Evolutionary conservation across 2,329 filamentous ascomycete species (phyloP).

Genomic region (Eurotiales sp.): DNA sequence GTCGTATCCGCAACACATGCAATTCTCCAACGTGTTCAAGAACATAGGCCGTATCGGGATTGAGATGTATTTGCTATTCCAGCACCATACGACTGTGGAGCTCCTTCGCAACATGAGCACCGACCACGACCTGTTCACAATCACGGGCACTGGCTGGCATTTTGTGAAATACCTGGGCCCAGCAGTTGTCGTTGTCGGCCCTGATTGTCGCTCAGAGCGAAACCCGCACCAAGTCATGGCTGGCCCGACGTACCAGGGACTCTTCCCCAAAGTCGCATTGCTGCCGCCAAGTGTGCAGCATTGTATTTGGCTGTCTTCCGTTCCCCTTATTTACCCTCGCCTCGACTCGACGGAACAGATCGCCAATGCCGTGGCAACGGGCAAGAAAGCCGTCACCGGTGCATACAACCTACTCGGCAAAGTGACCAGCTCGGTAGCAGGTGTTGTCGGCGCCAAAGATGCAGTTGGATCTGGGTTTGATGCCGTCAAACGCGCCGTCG

Average conservation of each 20-base stretch:
- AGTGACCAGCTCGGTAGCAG: conserved; percentile 89
- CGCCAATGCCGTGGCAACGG: conserved; percentile 84
- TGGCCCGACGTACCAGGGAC: conserved; percentile 91
- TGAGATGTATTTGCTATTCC: conserved; percentile 97
- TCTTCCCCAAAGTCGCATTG: conserved; percentile 92
- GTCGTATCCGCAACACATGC: conserved; percentile 97
- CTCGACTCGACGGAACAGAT: conserved; percentile 89
- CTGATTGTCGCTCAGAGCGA: conserved; percentile 87
- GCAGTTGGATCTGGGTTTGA: conserved; percentile 90
- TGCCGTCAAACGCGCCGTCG: conserved; percentile 92
- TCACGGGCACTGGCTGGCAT: conserved; percentile 97
- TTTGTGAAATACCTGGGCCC: conserved; percentile 96
- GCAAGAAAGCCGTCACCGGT: conserved; percentile 94
- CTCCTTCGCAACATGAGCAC: conserved; percentile 84
- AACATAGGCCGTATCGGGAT: conserved; percentile 94
- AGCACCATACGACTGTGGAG: conserved; percentile 94
- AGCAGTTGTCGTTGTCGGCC: conserved; percentile 81
- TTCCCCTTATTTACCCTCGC: conserved; percentile 85
- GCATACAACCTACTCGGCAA: conserved; percentile 96
- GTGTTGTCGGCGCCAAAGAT: conserved; percentile 91
- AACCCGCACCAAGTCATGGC: conserved; percentile 90
- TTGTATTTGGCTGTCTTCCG: conserved; percentile 92
- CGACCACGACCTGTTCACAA: conserved; percentile 89
- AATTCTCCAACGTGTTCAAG: conserved; percentile 95
- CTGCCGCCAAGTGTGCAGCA: conserved; percentile 92